Percentiles rank a stretch among this genome's conserved stretches.
Conservation (phyloP, 176 grass and related monocot genomes). For the Guadua angustifolia region DNA sequence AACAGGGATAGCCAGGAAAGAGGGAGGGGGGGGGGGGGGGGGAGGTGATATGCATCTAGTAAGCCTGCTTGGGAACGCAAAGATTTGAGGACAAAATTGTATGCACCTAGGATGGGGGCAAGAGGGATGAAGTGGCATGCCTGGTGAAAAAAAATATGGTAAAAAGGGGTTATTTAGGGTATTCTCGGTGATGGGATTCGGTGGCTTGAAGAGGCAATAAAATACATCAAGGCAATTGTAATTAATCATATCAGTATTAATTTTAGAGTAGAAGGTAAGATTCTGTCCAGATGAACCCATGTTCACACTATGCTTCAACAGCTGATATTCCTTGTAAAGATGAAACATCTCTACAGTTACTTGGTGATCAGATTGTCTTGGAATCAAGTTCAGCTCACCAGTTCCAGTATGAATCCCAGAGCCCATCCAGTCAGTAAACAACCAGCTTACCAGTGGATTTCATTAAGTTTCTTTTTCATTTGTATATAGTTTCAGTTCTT, state of each 20-base stretch:
- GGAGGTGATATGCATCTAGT: background rate
- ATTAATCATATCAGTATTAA: background rate
- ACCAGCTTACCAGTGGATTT: background rate
- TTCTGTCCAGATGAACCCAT: background rate
- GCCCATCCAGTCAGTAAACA: background rate
- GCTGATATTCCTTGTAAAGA: conserved; percentile 7
- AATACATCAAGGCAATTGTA: background rate
- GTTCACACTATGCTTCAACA: background rate
- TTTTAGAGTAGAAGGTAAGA: background rate
- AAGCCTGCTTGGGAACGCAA: background rate
- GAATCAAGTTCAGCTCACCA: background rate
- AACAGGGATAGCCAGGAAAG: background rate
- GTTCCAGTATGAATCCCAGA: background rate
- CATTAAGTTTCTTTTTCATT: too few species aligned
- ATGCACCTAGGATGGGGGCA: background rate
- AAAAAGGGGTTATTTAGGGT: background rate
- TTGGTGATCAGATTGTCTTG: background rate
- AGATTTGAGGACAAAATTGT: background rate
- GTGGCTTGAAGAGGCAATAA: background rate
- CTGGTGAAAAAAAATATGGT: background rate
- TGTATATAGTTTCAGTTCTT: background rate
- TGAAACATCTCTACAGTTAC: background rate
- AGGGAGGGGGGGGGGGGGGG: too few species aligned
- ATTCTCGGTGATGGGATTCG: background rate
- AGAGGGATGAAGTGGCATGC: background rate